These are phyloP conservation scores for Nannochloropsis oceanica DNA, from an alignment of 108 stramenopile genomes.

Conservation along the genomic window DNA sequence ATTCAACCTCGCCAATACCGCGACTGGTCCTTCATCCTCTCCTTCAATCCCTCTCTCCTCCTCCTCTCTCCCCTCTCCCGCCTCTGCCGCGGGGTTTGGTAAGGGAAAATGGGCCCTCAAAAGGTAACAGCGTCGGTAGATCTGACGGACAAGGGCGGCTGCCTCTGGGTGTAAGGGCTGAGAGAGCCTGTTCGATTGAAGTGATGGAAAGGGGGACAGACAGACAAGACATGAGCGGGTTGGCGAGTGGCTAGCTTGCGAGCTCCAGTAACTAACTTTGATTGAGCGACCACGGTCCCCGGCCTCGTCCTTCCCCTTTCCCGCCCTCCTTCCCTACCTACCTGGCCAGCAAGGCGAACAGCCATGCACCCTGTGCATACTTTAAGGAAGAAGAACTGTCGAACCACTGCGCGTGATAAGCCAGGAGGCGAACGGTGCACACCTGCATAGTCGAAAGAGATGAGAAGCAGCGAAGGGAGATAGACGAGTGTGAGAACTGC, in stretches of 20 bases:
- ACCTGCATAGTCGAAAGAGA: background rate
- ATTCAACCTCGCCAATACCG: too few relatives aligned
- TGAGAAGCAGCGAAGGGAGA: background rate
- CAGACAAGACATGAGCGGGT: too few relatives aligned
- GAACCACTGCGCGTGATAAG: background rate
- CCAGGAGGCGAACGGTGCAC: background rate
- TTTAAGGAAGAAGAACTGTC: background rate
- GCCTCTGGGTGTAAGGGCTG: background rate
- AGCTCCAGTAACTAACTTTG: too few relatives aligned
- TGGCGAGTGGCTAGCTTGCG: too few relatives aligned
- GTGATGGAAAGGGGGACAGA: too few relatives aligned
- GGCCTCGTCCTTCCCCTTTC: background rate
- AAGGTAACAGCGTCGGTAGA: background rate
- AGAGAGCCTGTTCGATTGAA: background rate
- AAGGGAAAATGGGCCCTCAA: background rate
- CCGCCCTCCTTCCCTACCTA: background rate
- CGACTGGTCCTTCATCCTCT: background rate
- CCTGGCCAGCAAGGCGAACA: background rate
- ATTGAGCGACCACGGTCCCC: too few relatives aligned
- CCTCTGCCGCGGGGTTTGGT: background rate
- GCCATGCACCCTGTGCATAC: background rate
- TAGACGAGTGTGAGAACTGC: background rate
- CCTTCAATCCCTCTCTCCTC: background rate
- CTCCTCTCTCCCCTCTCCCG: background rate
- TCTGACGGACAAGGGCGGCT: background rate